Base-by-base conservation (phyloP, 176 grass and related monocot genomes). In the Phyllostachys edulis region DNA sequence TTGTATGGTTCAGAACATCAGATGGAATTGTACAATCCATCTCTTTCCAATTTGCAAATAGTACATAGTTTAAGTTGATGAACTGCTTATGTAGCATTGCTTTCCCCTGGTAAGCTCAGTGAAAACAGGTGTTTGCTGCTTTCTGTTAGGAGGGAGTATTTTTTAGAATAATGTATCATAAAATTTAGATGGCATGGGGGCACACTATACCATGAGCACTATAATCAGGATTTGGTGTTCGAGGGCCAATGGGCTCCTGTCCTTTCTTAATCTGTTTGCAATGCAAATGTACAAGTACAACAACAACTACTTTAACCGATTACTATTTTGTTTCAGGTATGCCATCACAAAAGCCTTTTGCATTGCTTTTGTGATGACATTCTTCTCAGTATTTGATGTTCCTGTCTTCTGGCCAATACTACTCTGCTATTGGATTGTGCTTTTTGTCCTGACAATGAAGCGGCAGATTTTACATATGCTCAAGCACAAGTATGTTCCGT, bases 331-430 rank as follows among this genome's bases (percentile, higher is more conserved):
- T 10, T 89, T 36, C 85, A 95, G 93, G 93, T 95, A 95, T 85
- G 82, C 90, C 57, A 89, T 95, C 79, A 95, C 83, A 59, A 95
- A 95, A 84, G 93, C 93, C 29, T 91, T 93, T 10, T 95, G 80
- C 41, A 62, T 95, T 83, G 93, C 93, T 80, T 95, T 95, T 72
- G 24, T 95, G 36, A 95, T 95, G 93, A 95, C 90, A 44, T 95
- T 95, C 88, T 95, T 95, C 88, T 93, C 93, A n/a, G 75, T 82
- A 78, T 95, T 96, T 2, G 94, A 93, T n/a, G 94, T 96, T 75
- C 94, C 94, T 52, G 91, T 96, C 65, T 96, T 93, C 90, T 96
- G 91, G 94, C 94, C 94, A 71, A 96, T 96, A 71, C 91, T 96
- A 56, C 86, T 96, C 21, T 96, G 86, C 38, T 96, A 96, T 3